Base-by-base conservation (phyloP, 1,139 yeast species). In the Suhomyces guaymorum region DNA sequence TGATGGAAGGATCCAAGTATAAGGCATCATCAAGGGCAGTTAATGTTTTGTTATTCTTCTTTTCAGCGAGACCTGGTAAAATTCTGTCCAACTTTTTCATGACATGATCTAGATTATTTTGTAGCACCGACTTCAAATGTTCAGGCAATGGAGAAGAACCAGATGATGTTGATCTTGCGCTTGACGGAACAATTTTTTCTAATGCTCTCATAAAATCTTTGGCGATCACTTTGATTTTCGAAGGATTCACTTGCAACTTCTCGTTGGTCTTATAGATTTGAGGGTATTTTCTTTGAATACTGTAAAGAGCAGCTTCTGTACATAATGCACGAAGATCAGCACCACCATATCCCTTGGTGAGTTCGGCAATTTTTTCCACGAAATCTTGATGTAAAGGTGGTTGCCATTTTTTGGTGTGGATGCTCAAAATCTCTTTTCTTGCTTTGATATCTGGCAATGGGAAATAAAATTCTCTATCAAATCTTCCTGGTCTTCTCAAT, bases 291-390 rank as follows among this genome's bases (percentile, higher is more conserved):
- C 98, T 69, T 60, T 92, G 97, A 30, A 92, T 92, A 50, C 95
- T 84, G 52, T 82, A 82, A 42, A 94, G 70, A 0, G 98, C 97
- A 10, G 97, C 94, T 57, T 92, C 99, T 0, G 97, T 90, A 55
- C 97, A 90, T 22, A 92, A 67, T 0, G 97, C 96, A 37, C 97
- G 71, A 44, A 94, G 68, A 60, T 92, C 99, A 3, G 99, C 97
- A 64, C 99, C 99, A 24, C 98, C 98, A 53, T 88, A 94, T 0
- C 98, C 98, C 55, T 90, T 92, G 0, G 99, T 90, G 39, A 88
- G 65, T 10, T 72, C 71, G 0, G 97, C 94, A 30, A 92, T 72
- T 38, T 80, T 80, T 3, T 73, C 72, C 7, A 87, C 54, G 47
- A 92, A 85, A 7, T 59, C 64, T 0, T 69, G 69, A 1, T 76